These are phyloP conservation scores for Colletotrichum navitas DNA, from an alignment of 2,329 filamentous ascomycete genomes.

Conservation along the genomic window DNA sequence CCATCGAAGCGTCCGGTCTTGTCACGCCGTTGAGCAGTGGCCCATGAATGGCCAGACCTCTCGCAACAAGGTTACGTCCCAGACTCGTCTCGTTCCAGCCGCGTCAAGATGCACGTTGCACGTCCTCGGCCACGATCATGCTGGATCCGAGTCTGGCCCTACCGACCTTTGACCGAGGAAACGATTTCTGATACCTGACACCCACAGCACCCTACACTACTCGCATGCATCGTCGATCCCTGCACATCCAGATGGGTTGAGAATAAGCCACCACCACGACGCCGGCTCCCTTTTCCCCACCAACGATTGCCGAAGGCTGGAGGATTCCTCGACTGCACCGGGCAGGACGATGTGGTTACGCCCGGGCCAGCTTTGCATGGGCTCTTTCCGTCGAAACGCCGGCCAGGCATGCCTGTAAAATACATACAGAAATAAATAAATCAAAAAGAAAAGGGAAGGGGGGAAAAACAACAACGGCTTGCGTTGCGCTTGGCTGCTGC, in stretches of 20 bases:
- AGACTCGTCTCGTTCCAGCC: slow-evolving; percentile 42
- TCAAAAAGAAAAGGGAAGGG: no score
- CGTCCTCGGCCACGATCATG: slow-evolving; percentile 12
- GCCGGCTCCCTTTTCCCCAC: neutral
- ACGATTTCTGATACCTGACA: slow-evolving; percentile 4
- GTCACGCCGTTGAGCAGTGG: slow-evolving; percentile 12
- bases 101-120: slow-evolving; percentile 31
- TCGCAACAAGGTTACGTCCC: slow-evolving; percentile 38
- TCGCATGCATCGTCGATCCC: neutral
- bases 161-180: slow-evolving; percentile 18
- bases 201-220: neutral
- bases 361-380: neutral
- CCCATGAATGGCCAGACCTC: slow-evolving; percentile 25
- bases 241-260: neutral
- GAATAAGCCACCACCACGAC: neutral
- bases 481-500: slow-evolving; percentile 1
- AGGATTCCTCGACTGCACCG: neutral
- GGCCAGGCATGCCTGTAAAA: neutral
- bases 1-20: slow-evolving; percentile 12
- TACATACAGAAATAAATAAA: neutral
- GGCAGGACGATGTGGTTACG: slow-evolving; percentile 10
- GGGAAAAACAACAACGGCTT: no score
- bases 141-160: slow-evolving; percentile 31
- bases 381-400: neutral
- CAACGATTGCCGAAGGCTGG: neutral